Evolutionary conservation across 495 filamentous ascomycete genomes (phyloP), one percentile per base, ranked within the genome.

Genomic region (Darksidea phi): DNA sequence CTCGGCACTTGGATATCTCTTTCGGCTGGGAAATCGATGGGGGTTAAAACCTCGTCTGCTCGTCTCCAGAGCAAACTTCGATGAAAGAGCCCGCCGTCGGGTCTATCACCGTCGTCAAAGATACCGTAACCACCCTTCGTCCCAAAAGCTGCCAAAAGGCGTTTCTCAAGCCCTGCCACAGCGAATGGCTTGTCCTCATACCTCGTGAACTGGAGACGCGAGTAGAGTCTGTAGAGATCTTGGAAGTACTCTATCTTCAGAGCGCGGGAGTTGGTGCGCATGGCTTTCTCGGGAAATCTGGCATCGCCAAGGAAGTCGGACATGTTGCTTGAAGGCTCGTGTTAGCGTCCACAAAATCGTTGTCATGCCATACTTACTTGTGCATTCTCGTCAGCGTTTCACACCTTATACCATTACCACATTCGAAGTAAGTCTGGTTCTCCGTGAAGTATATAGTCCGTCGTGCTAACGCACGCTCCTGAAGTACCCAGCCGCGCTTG

Each of bases 351-450:
- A 15, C 15, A 15, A n/a, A 4, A 43, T 43, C 5, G 18, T 15
- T n/a, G 5, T n/a, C 18, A 42, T 10, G 10, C 15, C 20, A 13
- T 28, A 17, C 72, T 53, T 59, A 76, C 74, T 76, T 75, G 23
- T 67, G 17, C 36, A 47, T 43, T 23, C 34, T 56, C 24, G 51
- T 34, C 17, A 61, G 8, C 1, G 71, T 74, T 48, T 76, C 74
- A 48, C 75, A 77, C 0, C 67, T 55, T 3, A 75, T 64, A 0
- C 73, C 74, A 18, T 61, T 45, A 0, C 76, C 75, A 51, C 77
- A 79, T 36, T 78, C 75, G 67, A 64, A 77, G 32, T 77, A 78
- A 1, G 70, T 67, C 48, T 77, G 73, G 8, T 48, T 68, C 2
- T 61, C 67, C 0, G 71, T 73, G 51, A 77, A 79, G 60, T 70